Base-by-base conservation (phyloP, 108 stramenopile species). In the Epipyxis sp. region DNA sequence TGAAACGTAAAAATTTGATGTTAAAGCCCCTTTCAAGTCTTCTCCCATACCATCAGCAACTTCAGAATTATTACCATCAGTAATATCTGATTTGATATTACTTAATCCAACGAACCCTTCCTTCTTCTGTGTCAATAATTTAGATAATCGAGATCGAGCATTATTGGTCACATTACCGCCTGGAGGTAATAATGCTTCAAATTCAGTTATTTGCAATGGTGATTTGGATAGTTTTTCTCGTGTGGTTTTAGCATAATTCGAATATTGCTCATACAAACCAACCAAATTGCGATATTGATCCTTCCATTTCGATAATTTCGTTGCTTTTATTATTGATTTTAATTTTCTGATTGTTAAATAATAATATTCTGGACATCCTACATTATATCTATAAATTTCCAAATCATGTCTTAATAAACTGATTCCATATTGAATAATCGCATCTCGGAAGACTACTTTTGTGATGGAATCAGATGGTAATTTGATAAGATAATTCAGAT, bases 381-480 rank as follows among this genome's bases (percentile, higher is more conserved):
- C n/a, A 57, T 74, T 37, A 74, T 29, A 27, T 6, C 35, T 3
- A 42, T 74, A 74, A 10, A 74, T 10, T 42, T 74, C 71, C 3
- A 32, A 13, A 27, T 74, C 71, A 6, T 6, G 10, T 13, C 34
- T 37, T 37, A 74, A 42, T 10, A 74, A 42, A 3, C 20, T 13
- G n/a, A 74, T 37, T 13, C 40, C 35, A 30, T 46, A 10, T 32
- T 74, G 71, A 10, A 74, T 10, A 13, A 74, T 6, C 3, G 50
- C 35, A 27, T 74, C 71, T 37, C 35, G 37, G 41, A 74, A 37
- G 10, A 57, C 46, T 6, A 27, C 27, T 6, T 74, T 6, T 13
- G 6, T 59, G 79, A 43, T 45, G 25, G 1, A 79, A 61, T 32
- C 74, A 35, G 65, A 77, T 61, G 42, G 20, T 0, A 79, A 35